A percentile compares a stretch with the other conserved stretches of the same genome.
phyloP scores from a whole-genome alignment of 495 filamentous ascomycete genomes.

The Trichoderma virens region DNA sequence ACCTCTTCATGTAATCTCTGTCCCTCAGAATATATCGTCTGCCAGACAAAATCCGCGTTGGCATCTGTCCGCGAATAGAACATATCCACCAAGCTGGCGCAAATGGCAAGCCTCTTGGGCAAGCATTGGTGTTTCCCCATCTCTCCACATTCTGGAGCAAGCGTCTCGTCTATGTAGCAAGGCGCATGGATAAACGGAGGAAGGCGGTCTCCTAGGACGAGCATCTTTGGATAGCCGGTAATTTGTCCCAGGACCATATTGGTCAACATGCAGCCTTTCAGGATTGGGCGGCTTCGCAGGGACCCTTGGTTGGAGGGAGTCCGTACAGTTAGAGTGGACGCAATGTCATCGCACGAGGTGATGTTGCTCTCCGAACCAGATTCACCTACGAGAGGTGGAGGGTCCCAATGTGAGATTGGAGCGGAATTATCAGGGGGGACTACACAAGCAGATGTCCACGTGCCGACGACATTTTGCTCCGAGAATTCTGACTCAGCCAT shows the following conservation, averaged over 20 bases:
- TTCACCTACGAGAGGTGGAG: not conserved
- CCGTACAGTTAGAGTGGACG: not conserved
- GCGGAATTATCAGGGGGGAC: not conserved
- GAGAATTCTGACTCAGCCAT: not conserved
- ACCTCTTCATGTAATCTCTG: not conserved
- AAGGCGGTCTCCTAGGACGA: not conserved
- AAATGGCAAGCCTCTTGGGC: not conserved
- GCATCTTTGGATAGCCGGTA: not conserved
- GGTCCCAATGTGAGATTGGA: not conserved
- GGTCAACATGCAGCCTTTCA: not conserved
- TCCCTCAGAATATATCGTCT: not conserved
- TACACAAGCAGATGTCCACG: not conserved
- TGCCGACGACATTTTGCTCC: not conserved
- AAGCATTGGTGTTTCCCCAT: not conserved
- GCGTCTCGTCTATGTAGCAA: not conserved
- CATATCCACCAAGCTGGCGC: slow-evolving; percentile 5
- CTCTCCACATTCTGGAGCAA: not conserved
- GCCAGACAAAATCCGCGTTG: not conserved
- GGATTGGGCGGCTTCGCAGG: not conserved
- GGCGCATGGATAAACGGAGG: not conserved
- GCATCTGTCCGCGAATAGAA: not conserved
- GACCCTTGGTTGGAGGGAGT: not conserved
- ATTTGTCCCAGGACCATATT: not conserved
- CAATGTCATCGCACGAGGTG: not conserved
- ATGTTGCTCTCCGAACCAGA: not conserved